These are phyloP conservation scores for Aspergillus flavus DNA, from an alignment of 2,329 filamentous ascomycete species.

Conservation along the genomic window DNA sequence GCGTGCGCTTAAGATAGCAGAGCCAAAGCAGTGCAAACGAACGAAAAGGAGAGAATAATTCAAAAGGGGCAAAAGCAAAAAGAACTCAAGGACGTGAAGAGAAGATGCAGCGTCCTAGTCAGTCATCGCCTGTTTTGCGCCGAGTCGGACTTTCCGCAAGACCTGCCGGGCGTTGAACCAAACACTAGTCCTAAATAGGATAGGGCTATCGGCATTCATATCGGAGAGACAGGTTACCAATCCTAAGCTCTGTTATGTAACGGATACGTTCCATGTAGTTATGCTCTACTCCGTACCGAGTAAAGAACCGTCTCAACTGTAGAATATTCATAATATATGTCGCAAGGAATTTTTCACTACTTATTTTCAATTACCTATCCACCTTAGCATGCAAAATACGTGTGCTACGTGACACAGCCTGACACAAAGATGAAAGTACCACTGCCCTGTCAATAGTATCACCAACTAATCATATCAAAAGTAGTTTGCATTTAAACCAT, in stretches of 20 bases:
- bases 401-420: not conserved
- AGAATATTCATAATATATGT: not conserved
- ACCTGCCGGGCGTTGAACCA: not conserved
- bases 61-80: not conserved
- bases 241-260: not conserved
- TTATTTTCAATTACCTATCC: not conserved
- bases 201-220: constrained; percentile 1
- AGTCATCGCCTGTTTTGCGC: constrained; percentile 11
- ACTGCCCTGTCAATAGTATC: not conserved
- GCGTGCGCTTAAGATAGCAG: constrained; percentile 2
- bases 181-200: constrained; percentile 4
- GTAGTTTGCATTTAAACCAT: constrained; percentile 18
- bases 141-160: constrained; percentile 18
- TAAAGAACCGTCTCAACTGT: not conserved
- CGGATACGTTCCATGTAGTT: not conserved
- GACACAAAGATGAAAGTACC: not conserved
- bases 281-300: not conserved
- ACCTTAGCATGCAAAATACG: not conserved
- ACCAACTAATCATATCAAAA: not conserved
- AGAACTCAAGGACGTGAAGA: constrained; percentile 6
- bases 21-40: constrained; percentile 15
- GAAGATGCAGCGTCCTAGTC: constrained; percentile 11
- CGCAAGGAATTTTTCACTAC: not conserved
- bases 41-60: not conserved
- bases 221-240: constrained; percentile 13